Conservation (phyloP, 805 yeast genomes). For the Pichia insulana region DNA sequence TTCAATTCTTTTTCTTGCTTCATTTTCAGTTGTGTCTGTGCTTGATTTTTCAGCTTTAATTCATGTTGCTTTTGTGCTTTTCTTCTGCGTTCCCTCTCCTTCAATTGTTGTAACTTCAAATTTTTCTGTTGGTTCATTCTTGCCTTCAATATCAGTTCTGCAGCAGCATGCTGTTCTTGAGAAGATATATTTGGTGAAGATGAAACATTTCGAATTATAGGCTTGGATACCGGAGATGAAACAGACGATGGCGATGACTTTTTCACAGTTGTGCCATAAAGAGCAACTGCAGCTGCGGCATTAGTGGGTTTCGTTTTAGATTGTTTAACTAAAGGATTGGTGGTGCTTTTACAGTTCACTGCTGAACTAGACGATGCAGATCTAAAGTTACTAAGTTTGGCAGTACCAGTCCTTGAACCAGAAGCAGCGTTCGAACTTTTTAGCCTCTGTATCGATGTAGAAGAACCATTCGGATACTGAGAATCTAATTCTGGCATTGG, state of each 20-base stretch:
- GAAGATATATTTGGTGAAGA: not conserved
- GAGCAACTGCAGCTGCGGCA: not conserved
- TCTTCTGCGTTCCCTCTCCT: not conserved
- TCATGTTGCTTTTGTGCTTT: not conserved
- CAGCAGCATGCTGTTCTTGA: slow-evolving; percentile 2
- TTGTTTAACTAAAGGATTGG: not conserved
- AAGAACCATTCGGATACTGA: slow-evolving; percentile 14
- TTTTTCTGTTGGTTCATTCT: slow-evolving; percentile 1
- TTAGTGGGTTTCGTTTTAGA: not conserved
- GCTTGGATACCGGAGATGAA: not conserved
- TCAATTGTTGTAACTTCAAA: not conserved
- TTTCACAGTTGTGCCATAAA: not conserved
- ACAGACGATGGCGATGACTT: not conserved
- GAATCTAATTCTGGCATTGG: slow-evolving; percentile 49
- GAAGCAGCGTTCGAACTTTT: slow-evolving; percentile 4
- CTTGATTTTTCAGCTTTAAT: not conserved
- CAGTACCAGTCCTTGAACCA: no score
- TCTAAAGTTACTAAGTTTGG: not conserved
- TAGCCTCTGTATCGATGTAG: slow-evolving; percentile 3
- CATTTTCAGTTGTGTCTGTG: no score
- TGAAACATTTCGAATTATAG: not conserved
- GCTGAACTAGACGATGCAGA: slow-evolving; percentile 1
- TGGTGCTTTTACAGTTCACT: not conserved
- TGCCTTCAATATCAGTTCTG: slow-evolving; percentile 6
- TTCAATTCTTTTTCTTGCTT: not conserved